phyloP scores from a whole-genome alignment of 768 basidiomycete genomes.

The Guyanaporus albipodus region DNA sequence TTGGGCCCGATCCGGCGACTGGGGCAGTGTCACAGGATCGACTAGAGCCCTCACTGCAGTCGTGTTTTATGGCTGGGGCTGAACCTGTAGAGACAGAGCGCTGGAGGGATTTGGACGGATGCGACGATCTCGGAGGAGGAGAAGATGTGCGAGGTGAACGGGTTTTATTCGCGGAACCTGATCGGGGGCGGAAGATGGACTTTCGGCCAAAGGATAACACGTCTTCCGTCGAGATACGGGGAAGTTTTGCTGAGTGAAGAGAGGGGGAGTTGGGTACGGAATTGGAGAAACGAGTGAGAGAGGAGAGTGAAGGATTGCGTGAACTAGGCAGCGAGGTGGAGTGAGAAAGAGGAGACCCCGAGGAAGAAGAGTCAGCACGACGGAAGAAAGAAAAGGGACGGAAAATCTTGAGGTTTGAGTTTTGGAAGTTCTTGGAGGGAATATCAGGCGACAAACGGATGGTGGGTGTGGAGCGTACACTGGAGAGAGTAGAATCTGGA shows the following conservation, averaged over 20 bases:
- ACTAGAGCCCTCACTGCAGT: slow-evolving; percentile 2
- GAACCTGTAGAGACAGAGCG: slow-evolving; percentile 25
- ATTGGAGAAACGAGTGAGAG: slow-evolving; percentile 9
- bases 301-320: slow-evolving; percentile 10
- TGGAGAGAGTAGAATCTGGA: slow-evolving; percentile 20
- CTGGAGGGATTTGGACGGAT: slow-evolving; percentile 7
- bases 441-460: slow-evolving; percentile 11
- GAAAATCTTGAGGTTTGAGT: slow-evolving; percentile 16
- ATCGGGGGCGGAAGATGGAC: slow-evolving; percentile 28
- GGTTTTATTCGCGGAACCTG: slow-evolving; percentile 10
- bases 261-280: slow-evolving; percentile 17
- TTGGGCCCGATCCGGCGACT: slow-evolving; percentile 3
- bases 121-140: slow-evolving; percentile 12
- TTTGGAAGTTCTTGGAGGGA: background rate
- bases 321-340: slow-evolving; percentile 15
- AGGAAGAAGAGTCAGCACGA: slow-evolving; percentile 12
- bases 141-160: slow-evolving; percentile 7
- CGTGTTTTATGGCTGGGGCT: background rate
- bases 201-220: slow-evolving; percentile 28
- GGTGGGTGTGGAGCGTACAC: slow-evolving; percentile 19
- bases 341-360: slow-evolving; percentile 1
- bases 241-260: slow-evolving; percentile 5
- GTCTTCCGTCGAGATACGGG: slow-evolving; percentile 29
- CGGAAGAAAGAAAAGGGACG: slow-evolving; percentile 22
- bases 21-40: background rate